Base-by-base conservation (phyloP, 2,329 filamentous ascomycete genomes). In the Aulographum hederae region DNA sequence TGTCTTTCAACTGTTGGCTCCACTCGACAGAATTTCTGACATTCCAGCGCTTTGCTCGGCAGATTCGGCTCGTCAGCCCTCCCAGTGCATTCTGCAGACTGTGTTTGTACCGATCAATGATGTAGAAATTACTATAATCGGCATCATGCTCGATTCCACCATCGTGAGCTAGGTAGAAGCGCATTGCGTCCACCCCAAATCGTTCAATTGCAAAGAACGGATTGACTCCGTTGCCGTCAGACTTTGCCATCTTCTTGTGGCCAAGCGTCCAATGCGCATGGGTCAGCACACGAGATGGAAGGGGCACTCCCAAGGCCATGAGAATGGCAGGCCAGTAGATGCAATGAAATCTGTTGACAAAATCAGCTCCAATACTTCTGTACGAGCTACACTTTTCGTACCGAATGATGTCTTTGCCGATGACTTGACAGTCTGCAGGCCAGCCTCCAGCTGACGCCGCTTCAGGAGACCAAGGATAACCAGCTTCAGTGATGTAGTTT, bases 291-390 rank as follows among this genome's bases (percentile, higher is more conserved):
- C 73, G 73, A 46, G 73, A 76, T 1, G 89, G 82, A 1, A 79
- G 60, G 1, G 81, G 77, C 4, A 95, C 62, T 32, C 75, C 73
- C 11, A 94, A 61, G 2, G 89, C 86, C 66, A 98, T 77, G 12
- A 98, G 71, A 43, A 98, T 78, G 3, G 89, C 89, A 0, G 89
- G 89, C 89, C 91, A 98, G 61, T 98, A 98, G 30, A 98, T 75
- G 52, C 81, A 86, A 51, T 98, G 91, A 53, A 98, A 98, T 13
- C 64, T 61, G 32, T 12, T 16, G 18, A 19, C 14, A 18, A 15
- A 5, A n/a, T 26, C 3, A 34, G 4, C 11, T 30, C 20, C 15
- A 35, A 13, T 12, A 10, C 28, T 25, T 25, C n/a, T n/a, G n/a
- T n/a, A n/a, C n/a, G n/a, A n/a, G 14, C 17, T 33, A 33, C 30